Base-by-base conservation (phyloP, 2,329 filamentous ascomycete species). In the Penicillium corylophilum region DNA sequence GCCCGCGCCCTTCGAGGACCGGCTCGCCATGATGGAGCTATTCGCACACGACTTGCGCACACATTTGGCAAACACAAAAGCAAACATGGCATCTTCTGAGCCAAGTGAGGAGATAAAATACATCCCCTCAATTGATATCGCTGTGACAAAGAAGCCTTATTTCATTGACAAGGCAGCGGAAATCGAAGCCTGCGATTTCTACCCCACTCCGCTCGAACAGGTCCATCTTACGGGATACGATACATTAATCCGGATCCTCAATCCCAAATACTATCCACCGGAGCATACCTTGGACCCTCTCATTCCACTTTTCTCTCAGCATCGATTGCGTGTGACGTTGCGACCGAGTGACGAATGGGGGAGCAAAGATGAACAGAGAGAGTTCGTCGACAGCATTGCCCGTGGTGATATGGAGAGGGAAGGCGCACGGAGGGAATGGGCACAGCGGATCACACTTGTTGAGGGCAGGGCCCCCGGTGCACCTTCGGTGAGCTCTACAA, bases 161-260 rank as follows among this genome's bases (percentile, higher is more conserved):
- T 79, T 78, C 51, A 63, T 74, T 47, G 75, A 78, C 53, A 79
- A 79, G 56, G 75, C 76, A 1, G 64, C 64, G 7, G 70, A 69
- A 2, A 77, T 79, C 45, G 72, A 73, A 43, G 51, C 62, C 4
- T 68, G 69, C 4, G 62, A 61, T 26, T 38, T 65, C 10, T 78
- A 77, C 54, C 64, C 72, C 0, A 28, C 47, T 2, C 55, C 64
- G 4, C 46, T 71, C 10, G 67, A 77, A 57, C 77, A 79, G 60
- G 68, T 77, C 33, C 77, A 79, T 65, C 66, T 79, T 20, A 76
- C 70, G 1, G 77, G 77, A 22, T 79, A 74, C 56, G 77, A 79
- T 62, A 79, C 77, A 1, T 54, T 79, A 50, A 71, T 76, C 38
- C 74, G 77, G 15, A 75, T 79, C 45, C 75, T 79, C 59, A 68